phyloP scores from a whole-genome alignment of 495 filamentous ascomycete species.

The Trichoderma orchidacearum region DNA sequence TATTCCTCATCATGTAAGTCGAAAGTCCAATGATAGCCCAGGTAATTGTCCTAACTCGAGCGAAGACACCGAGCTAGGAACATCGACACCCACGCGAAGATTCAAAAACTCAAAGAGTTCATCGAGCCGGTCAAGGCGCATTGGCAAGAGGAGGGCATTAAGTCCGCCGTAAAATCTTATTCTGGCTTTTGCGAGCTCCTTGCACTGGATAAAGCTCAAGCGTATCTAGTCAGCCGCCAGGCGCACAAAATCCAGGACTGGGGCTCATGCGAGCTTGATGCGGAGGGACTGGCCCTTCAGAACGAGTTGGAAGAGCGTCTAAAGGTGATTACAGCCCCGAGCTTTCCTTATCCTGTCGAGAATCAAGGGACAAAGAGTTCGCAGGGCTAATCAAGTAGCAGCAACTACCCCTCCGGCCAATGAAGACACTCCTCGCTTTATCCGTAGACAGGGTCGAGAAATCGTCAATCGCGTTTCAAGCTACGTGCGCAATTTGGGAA shows the following conservation, averaged over 20 bases:
- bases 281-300: slow-evolving; percentile 67
- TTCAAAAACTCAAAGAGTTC: slow-evolving; percentile 54
- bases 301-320: slow-evolving; percentile 59
- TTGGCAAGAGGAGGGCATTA: slow-evolving; percentile 64
- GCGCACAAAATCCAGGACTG: slow-evolving; percentile 75
- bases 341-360: background rate
- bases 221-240: slow-evolving; percentile 58
- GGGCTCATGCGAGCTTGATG: slow-evolving; percentile 61
- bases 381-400: slow-evolving; percentile 11
- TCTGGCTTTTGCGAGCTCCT: slow-evolving; percentile 66
- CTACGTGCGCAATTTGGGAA: slow-evolving; percentile 68
- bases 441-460: slow-evolving; percentile 80
- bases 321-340: slow-evolving; percentile 30
- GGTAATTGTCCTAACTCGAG: slow-evolving; percentile 5
- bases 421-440: slow-evolving; percentile 78
- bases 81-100: slow-evolving; percentile 50
- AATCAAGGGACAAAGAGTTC: background rate
- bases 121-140: slow-evolving; percentile 63
- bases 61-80: slow-evolving; percentile 63
- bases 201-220: slow-evolving; percentile 63
- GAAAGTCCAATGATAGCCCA: background rate
- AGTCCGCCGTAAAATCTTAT: slow-evolving; percentile 57
- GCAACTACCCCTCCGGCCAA: slow-evolving; percentile 67
- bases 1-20: slow-evolving; percentile 80
- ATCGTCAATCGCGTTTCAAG: slow-evolving; percentile 47